Evolutionary conservation across 306 rosid genomes (phyloP), one percentile per base, ranked within the genome.

Genomic region (Prosopis cineraria): DNA sequence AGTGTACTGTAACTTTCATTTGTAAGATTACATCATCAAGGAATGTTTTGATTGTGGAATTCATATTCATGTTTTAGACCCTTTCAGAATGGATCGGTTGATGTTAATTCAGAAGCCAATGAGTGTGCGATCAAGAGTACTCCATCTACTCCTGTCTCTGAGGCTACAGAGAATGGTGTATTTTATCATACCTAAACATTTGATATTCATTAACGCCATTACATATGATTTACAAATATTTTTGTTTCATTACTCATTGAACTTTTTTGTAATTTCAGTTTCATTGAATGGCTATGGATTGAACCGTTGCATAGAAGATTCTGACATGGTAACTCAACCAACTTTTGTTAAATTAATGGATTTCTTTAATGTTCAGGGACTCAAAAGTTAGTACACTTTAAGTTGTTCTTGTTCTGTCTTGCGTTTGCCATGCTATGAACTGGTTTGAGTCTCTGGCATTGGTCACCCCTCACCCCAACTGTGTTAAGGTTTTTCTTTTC

Each of bases 61-160:
- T 63, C 10, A 48, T 55, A 69, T 70, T 80, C 45, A 6, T 58
- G 44, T 72, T 52, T 41, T 63, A 47, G 0, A 14, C 36, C 68
- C 74, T 36, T 75, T 82, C 86, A 91, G 94, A 70, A 74, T 25
- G 76, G 67, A 68, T 86, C 78, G 22, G 75, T 63, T 82, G 88
- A 83, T 75, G 76, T 59, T 78, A 69, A 78, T n/a, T 86, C 85
- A 31, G 87, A 88, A 73, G 86, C 78, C 68, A 83, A 81, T 78
- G 87, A 75, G 52, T 80, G 79, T 79, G n/a, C 60, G 65, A 77
- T 73, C 11, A 84, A 43, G 81, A 70, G 74, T 78, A 44, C 82
- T 79, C 77, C 84, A 36, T 87, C 88, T 63, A 88, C 85, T 78
- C 79, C 89, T 72, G 59, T 64, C 29, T 87, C 89, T 65, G 84